A percentile compares a stretch with the other conserved stretches of the same genome.
Evolutionary conservation across 441 rosid species (phyloP).

Genomic region (Bocquillonia castaneifolia): DNA sequence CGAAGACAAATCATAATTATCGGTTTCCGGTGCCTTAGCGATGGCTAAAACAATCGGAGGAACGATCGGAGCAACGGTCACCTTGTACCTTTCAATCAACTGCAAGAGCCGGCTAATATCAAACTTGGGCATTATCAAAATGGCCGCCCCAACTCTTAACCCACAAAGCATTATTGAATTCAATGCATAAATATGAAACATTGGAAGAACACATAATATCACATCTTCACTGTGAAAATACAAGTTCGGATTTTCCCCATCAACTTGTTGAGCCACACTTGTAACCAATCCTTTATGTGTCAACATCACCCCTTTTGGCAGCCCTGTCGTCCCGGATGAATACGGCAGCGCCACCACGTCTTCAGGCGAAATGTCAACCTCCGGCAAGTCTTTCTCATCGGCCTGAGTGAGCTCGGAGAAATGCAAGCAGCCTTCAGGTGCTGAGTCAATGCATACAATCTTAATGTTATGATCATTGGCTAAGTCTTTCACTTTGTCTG

Average conservation of each 20-base stretch:
- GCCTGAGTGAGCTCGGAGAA: conserved; percentile 42
- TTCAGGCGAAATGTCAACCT: conserved; percentile 35
- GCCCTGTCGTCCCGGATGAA: conserved; percentile 66
- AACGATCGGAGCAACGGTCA: conserved; percentile 54
- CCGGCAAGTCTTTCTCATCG: conserved; percentile 33
- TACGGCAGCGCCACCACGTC: conserved; percentile 63
- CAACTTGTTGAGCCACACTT: conserved; percentile 64
- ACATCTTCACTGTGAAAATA: conserved; percentile 49
- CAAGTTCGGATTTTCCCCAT: conserved; percentile 66
- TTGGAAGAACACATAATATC: conserved; percentile 49
- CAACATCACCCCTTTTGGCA: conserved; percentile 72
- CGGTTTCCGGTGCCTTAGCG: conserved; percentile 40
- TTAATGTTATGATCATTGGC: conserved; percentile 29
- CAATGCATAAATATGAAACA: conserved; percentile 59
- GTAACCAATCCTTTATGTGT: conserved; percentile 61
- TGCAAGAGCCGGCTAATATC: conserved; percentile 40
- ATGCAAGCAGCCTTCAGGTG: conserved; percentile 42
- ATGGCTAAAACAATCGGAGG: conserved; percentile 54
- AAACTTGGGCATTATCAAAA: conserved; percentile 60
- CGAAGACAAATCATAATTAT: conserved; percentile 47
- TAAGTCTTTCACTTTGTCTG: conserved; percentile 38
- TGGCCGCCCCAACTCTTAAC: conserved; percentile 59
- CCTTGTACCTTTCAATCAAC: conserved; percentile 45
- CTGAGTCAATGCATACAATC: conserved; percentile 35
- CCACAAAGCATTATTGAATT: conserved; percentile 51